Conservation (phyloP, 768 basidiomycete species). For the Coprinopsis cinerea region DNA sequence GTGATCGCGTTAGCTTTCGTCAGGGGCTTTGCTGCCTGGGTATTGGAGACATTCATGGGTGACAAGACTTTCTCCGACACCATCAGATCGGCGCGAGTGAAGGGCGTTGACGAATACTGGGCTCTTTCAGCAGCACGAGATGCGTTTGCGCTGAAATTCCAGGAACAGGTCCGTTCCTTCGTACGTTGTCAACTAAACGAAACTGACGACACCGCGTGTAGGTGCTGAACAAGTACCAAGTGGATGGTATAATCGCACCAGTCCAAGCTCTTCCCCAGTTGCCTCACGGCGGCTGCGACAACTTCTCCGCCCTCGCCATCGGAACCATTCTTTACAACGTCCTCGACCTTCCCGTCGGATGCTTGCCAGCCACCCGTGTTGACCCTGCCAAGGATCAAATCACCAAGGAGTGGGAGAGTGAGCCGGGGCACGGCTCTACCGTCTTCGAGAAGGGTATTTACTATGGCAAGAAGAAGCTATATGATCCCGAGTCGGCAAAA, state of each 20-base stretch:
- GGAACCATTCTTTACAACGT: slow-evolving; percentile 71
- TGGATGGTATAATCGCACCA: slow-evolving; percentile 76
- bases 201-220: slow-evolving; percentile 25
- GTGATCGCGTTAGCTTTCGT: slow-evolving; percentile 29
- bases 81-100: slow-evolving; percentile 34
- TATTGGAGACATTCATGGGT: slow-evolving; percentile 31
- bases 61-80: slow-evolving; percentile 43
- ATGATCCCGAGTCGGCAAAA: slow-evolving; percentile 60
- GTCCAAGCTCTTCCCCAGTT: slow-evolving; percentile 69
- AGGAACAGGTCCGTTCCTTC: slow-evolving; percentile 46
- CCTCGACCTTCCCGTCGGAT: slow-evolving; percentile 66
- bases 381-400: slow-evolving; percentile 53
- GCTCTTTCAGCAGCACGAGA: slow-evolving; percentile 38
- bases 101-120: slow-evolving; percentile 46
- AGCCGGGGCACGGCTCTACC: slow-evolving; percentile 47
- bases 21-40: slow-evolving; percentile 39
- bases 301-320: slow-evolving; percentile 45
- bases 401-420: slow-evolving; percentile 53
- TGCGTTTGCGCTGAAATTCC: slow-evolving; percentile 40
- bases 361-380: slow-evolving; percentile 80
- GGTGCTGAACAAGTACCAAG: slow-evolving; percentile 63
- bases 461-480: slow-evolving; percentile 42
- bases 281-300: slow-evolving; percentile 56
- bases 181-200: too few relatives aligned
- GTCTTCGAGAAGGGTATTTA: slow-evolving; percentile 61